Evolutionary conservation across 352 stramenopile genomes (phyloP).

Genomic region (Globisporangium orthogonon): DNA sequence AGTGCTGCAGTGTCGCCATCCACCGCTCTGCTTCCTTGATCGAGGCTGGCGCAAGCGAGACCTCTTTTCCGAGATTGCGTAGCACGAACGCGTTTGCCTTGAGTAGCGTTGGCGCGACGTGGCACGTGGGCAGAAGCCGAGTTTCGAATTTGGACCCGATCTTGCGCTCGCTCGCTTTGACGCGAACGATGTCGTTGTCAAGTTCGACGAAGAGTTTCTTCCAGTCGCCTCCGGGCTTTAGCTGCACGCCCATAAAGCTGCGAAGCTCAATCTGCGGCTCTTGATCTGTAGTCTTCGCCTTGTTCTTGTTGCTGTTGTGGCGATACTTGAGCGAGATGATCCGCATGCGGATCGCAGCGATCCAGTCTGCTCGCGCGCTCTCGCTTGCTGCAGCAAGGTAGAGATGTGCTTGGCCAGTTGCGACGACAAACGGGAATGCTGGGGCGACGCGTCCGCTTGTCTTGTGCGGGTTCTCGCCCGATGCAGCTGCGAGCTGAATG

Average conservation of each 20-base stretch:
- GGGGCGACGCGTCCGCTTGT: slow-evolving; percentile 9
- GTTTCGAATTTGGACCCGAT: slow-evolving; percentile 51
- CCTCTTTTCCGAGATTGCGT: slow-evolving; percentile 38
- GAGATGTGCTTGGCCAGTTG: slow-evolving; percentile 47
- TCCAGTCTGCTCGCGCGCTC: slow-evolving; percentile 48
- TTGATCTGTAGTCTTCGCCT: slow-evolving; percentile 1
- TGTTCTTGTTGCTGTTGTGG: slow-evolving; percentile 22
- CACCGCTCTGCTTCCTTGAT: slow-evolving; percentile 36
- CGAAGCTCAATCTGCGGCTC: slow-evolving; percentile 25
- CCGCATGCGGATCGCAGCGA: slow-evolving; percentile 52
- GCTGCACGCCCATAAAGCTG: slow-evolving; percentile 54
- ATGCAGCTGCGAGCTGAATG: not conserved
- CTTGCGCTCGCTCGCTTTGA: slow-evolving; percentile 55
- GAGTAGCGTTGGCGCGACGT: slow-evolving; percentile 25
- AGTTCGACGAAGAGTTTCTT: slow-evolving; percentile 58
- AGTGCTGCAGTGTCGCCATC: slow-evolving; percentile 32
- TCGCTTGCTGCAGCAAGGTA: slow-evolving; percentile 36
- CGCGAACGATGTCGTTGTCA: slow-evolving; percentile 54
- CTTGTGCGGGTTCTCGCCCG: slow-evolving; percentile 1
- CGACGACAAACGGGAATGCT: slow-evolving; percentile 54
- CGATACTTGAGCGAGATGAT: slow-evolving; percentile 66
- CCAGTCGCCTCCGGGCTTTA: slow-evolving; percentile 36
- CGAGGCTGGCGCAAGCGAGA: slow-evolving; percentile 34
- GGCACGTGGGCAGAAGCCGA: slow-evolving; percentile 40
- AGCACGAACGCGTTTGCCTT: slow-evolving; percentile 57